These are phyloP conservation scores for Penicillium mononematosum DNA, from an alignment of 495 filamentous ascomycete genomes.

Conservation along the genomic window DNA sequence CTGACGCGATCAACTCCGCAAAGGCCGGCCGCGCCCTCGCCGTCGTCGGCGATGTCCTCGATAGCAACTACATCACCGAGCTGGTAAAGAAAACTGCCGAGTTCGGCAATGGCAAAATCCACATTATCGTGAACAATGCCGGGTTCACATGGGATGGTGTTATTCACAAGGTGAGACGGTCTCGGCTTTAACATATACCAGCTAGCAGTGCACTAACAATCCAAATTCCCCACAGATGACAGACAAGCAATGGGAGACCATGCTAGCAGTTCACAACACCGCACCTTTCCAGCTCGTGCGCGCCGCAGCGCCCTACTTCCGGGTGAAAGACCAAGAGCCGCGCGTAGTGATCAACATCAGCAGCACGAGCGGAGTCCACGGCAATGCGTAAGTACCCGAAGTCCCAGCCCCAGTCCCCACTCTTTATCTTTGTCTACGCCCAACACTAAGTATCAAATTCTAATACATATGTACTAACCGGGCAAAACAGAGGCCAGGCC, in stretches of 20 bases:
- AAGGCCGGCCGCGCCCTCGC: slow-evolving; percentile 63
- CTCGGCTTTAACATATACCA: neutral
- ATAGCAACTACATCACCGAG: slow-evolving; percentile 61
- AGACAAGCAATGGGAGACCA: slow-evolving; percentile 88
- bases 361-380: slow-evolving; percentile 74
- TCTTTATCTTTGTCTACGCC: neutral
- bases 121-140: slow-evolving; percentile 86
- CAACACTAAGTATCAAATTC: no score
- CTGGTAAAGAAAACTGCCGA: slow-evolving; percentile 72
- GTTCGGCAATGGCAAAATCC: slow-evolving; percentile 82
- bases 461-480: neutral
- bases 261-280: slow-evolving; percentile 74
- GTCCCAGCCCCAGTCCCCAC: neutral
- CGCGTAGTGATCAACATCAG: slow-evolving; percentile 80
- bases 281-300: slow-evolving; percentile 80
- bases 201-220: neutral
- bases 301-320: slow-evolving; percentile 79
- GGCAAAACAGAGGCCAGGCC: slow-evolving; percentile 59
- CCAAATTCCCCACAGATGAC: slow-evolving; percentile 56
- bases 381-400: slow-evolving; percentile 63
- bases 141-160: slow-evolving; percentile 90
- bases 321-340: slow-evolving; percentile 76
- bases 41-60: slow-evolving; percentile 70
- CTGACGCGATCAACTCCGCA: slow-evolving; percentile 60
- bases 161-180: slow-evolving; percentile 67